Conservation (phyloP, 805 yeast species). For the Torulaspora gathmanii region DNA sequence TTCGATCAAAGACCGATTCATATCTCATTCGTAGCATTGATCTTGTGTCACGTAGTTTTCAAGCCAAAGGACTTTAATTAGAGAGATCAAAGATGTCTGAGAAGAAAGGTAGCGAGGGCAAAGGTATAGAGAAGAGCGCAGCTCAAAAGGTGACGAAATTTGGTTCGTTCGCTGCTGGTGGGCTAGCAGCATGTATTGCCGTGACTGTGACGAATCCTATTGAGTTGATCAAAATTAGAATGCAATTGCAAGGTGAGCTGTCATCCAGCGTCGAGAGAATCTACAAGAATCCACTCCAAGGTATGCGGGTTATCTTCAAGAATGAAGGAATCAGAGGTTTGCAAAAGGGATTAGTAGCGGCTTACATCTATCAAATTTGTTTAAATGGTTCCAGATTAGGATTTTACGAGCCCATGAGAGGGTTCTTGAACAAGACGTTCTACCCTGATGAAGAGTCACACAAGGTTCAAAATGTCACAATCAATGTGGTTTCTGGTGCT, state of each 20-base stretch:
- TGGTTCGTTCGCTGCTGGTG: slow-evolving; percentile 89
- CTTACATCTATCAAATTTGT: slow-evolving; percentile 85
- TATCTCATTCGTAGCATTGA: background rate
- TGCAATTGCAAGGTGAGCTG: slow-evolving; percentile 95
- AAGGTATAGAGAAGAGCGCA: slow-evolving; percentile 38
- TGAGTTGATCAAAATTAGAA: slow-evolving; percentile 88
- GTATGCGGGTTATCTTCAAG: slow-evolving; percentile 61
- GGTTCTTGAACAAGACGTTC: slow-evolving; percentile 48
- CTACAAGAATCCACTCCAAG: slow-evolving; percentile 84
- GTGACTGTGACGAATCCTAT: slow-evolving; percentile 96
- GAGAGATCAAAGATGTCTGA: slow-evolving; percentile 1
- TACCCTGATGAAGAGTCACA: slow-evolving; percentile 50
- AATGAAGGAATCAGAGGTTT: slow-evolving; percentile 84
- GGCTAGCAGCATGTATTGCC: slow-evolving; percentile 94
- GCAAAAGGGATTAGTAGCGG: slow-evolving; percentile 86
- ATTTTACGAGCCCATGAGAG: slow-evolving; percentile 83
- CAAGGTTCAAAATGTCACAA: slow-evolving; percentile 44
- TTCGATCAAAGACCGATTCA: background rate
- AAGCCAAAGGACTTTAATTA: background rate
- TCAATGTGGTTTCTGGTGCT: slow-evolving; percentile 78
- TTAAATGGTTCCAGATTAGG: slow-evolving; percentile 94
- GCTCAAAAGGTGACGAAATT: slow-evolving; percentile 57
- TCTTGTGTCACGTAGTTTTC: background rate
- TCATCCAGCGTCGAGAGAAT: slow-evolving; percentile 47
- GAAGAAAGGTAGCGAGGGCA: slow-evolving; percentile 8